Evolutionary conservation across 176 grass and related monocot genomes (phyloP).

Genomic region (maize (Zea mays)): DNA sequence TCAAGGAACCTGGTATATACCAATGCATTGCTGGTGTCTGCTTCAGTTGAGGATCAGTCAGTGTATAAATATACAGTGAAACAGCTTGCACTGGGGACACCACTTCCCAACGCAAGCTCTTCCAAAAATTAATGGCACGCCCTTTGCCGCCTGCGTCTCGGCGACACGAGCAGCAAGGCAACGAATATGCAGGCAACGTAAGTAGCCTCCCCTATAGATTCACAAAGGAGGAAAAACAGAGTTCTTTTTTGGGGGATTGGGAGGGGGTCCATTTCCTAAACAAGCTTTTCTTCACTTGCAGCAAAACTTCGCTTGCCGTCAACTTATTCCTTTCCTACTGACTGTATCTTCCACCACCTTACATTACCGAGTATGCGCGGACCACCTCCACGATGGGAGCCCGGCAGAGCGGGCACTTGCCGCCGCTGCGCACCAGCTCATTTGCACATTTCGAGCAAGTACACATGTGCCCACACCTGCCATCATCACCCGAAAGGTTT

Average conservation of each 20-base stretch:
- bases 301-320: slow-evolving; percentile 53
- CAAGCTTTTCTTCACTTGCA: slow-evolving; percentile 25
- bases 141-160: slow-evolving; percentile 19
- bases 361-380: slow-evolving; percentile 82
- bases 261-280: neutral
- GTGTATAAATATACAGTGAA: slow-evolving; percentile 59
- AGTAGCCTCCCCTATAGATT: slow-evolving; percentile 20
- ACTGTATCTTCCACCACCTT: slow-evolving; percentile 40
- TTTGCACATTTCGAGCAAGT: slow-evolving; percentile 98
- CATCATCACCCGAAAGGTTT: slow-evolving; percentile 13
- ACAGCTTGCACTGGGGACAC: slow-evolving; percentile 39
- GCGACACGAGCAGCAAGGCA: slow-evolving; percentile 32
- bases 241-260: too few species aligned
- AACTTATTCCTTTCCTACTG: slow-evolving; percentile 44
- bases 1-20: neutral
- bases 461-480: slow-evolving; percentile 98
- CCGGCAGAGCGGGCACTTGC: slow-evolving; percentile 93
- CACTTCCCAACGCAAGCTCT: slow-evolving; percentile 41
- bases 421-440: slow-evolving; percentile 71
- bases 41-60: slow-evolving; percentile 24
- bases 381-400: slow-evolving; percentile 89
- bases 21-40: slow-evolving; percentile 5
- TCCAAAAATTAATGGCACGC: slow-evolving; percentile 50
- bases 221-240: slow-evolving; percentile 36
- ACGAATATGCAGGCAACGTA: slow-evolving; percentile 34